Percentiles rank a stretch among this genome's conserved stretches.
These are phyloP conservation scores for Pseudogymnoascus sp. DNA, from an alignment of 2,329 filamentous ascomycete species.

Conservation along the genomic window DNA sequence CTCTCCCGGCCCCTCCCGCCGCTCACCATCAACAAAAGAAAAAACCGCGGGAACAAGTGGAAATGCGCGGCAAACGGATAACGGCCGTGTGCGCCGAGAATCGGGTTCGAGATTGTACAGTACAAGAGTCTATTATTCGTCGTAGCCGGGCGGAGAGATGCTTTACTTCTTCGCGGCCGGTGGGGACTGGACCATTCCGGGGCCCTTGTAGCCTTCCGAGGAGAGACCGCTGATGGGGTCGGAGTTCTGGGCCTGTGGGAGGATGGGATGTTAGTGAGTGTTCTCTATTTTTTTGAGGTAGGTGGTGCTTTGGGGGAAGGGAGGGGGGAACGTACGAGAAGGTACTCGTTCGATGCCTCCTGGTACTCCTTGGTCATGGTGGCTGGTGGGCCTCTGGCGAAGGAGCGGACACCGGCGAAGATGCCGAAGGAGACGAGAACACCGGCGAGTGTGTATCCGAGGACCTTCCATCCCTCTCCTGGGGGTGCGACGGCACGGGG, in stretches of 20 bases:
- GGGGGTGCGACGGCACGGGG: slow-evolving; percentile 77
- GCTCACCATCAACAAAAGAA: slow-evolving; percentile 2
- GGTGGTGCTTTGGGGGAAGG: background rate
- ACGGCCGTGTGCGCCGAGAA: slow-evolving; percentile 7
- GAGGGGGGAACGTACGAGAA: slow-evolving; percentile 58
- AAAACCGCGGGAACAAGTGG: background rate
- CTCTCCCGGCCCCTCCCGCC: background rate
- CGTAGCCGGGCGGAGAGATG: slow-evolving; percentile 5
- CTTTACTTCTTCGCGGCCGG: slow-evolving; percentile 26
- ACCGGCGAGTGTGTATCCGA: slow-evolving; percentile 63
- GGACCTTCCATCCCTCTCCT: slow-evolving; percentile 74
- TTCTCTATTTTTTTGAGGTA: background rate
- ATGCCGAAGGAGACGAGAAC: slow-evolving; percentile 58
- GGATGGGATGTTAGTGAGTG: slow-evolving; percentile 1
- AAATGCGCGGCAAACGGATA: background rate
- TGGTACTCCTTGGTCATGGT: slow-evolving; percentile 98
- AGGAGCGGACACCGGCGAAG: slow-evolving; percentile 64
- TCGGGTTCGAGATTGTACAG: background rate
- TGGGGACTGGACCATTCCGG: slow-evolving; percentile 68
- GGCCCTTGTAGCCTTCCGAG: slow-evolving; percentile 69
- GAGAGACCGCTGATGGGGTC: slow-evolving; percentile 82
- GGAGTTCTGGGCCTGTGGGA: slow-evolving; percentile 63
- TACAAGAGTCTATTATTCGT: slow-evolving; percentile 6
- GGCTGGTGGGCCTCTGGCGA: slow-evolving; percentile 64
- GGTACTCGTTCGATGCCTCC: slow-evolving; percentile 87